phyloP scores from a whole-genome alignment of 306 rosid species.

The Citrullus mucosospermus region DNA sequence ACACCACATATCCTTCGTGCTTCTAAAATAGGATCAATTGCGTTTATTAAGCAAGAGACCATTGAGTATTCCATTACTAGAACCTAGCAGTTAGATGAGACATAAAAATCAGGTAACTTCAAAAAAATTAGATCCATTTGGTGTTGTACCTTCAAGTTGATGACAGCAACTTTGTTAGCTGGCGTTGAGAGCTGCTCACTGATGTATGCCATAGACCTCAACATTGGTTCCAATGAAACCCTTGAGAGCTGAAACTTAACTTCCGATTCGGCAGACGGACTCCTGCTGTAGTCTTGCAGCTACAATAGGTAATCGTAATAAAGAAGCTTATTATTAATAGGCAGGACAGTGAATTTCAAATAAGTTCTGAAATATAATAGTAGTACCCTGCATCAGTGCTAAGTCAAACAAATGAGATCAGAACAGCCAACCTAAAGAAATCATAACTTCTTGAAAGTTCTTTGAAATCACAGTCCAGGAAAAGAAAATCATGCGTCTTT shows the following conservation, averaged over 20 bases:
- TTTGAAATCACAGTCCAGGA: background rate
- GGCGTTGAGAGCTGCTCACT: constrained; percentile 85
- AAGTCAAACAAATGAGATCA: background rate
- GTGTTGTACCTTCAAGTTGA: constrained; percentile 57
- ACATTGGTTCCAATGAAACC: constrained; percentile 74
- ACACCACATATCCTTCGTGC: background rate
- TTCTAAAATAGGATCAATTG: background rate
- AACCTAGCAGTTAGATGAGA: background rate
- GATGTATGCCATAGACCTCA: constrained; percentile 83
- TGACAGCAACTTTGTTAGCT: constrained; percentile 90
- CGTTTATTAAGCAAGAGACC: background rate
- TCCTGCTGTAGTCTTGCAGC: constrained; percentile 76
- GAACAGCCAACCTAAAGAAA: background rate
- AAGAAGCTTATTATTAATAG: background rate
- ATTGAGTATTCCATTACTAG: background rate
- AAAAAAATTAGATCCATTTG: background rate
- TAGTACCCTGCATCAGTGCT: background rate
- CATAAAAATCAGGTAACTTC: background rate
- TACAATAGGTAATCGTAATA: constrained; percentile 22
- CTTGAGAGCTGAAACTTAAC: constrained; percentile 86
- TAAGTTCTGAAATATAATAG: constrained; percentile 7
- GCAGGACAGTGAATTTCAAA: constrained; percentile 2
- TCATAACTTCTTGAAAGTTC: background rate
- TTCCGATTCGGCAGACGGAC: constrained; percentile 63
- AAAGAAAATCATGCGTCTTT: constrained; percentile 10